phyloP scores from a whole-genome alignment of 1,284 basidiomycete species.

The Austroboletus niveus region DNA sequence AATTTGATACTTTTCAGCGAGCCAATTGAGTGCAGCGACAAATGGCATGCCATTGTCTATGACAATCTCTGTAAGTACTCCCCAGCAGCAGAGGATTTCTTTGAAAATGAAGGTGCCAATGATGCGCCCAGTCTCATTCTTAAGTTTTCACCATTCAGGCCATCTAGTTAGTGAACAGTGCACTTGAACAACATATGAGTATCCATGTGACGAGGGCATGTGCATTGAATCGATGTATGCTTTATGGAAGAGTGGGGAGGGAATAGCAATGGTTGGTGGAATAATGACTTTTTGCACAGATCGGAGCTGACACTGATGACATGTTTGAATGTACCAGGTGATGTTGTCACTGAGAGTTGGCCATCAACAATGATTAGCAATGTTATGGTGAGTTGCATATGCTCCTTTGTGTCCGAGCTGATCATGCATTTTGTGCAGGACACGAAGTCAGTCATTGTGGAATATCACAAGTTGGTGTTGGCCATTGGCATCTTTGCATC shows the following conservation, averaged over 20 bases:
- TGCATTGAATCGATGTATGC: background rate
- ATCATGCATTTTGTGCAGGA: background rate
- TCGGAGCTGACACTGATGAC: constrained; percentile 4
- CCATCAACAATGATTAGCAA: constrained; percentile 1
- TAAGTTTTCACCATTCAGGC: constrained; percentile 3
- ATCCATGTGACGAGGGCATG: background rate
- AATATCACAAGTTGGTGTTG: background rate
- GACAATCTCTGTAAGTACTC: constrained; percentile 8
- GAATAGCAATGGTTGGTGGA: constrained; percentile 11
- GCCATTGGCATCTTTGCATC: background rate
- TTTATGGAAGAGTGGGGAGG: constrained; percentile 12
- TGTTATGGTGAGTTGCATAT: background rate
- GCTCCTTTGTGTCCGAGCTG: background rate
- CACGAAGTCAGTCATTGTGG: background rate
- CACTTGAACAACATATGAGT: background rate
- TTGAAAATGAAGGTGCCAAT: background rate
- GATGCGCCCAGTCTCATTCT: constrained; percentile 9
- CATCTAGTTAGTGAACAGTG: background rate
- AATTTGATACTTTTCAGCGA: too few relatives aligned
- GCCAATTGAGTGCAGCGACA: too few relatives aligned
- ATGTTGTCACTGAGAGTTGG: background rate
- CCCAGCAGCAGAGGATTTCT: constrained; percentile 3
- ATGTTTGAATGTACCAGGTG: constrained; percentile 1
- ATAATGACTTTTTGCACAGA: background rate
- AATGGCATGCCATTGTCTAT: background rate